These are phyloP conservation scores for Yamadazyma spencermartinsiae DNA, from an alignment of 1,139 yeast species.

Conservation along the genomic window DNA sequence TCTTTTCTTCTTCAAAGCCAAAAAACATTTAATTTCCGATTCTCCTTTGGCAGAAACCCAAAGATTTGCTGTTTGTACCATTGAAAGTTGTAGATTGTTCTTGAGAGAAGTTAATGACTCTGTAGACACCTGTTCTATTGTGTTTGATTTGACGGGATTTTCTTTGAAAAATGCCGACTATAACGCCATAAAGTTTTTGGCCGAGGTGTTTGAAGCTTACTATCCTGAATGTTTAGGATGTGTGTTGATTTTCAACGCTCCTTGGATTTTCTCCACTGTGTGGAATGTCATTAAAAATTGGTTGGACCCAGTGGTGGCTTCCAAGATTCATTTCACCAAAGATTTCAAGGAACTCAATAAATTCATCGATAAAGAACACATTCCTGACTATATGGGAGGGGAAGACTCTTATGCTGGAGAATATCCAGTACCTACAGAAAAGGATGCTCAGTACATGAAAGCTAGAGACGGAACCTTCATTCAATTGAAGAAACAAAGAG, in stretches of 20 bases:
- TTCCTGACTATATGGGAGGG: slow-evolving; percentile 46
- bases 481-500: slow-evolving; percentile 32
- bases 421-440: slow-evolving; percentile 32
- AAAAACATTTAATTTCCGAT: slow-evolving; percentile 42
- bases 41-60: slow-evolving; percentile 40
- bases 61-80: slow-evolving; percentile 38
- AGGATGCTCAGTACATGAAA: slow-evolving; percentile 27
- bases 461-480: slow-evolving; percentile 28
- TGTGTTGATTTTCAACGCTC: slow-evolving; percentile 45
- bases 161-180: slow-evolving; percentile 48
- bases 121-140: slow-evolving; percentile 39
- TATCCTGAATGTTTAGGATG: slow-evolving; percentile 49
- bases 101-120: slow-evolving; percentile 37
- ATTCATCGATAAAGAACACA: slow-evolving; percentile 32
- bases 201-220: slow-evolving; percentile 48
- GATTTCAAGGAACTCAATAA: slow-evolving; percentile 33
- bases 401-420: slow-evolving; percentile 27
- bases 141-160: slow-evolving; percentile 49
- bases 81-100: slow-evolving; percentile 43
- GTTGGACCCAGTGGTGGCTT: slow-evolving; percentile 48
- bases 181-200: slow-evolving; percentile 44
- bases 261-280: slow-evolving; percentile 50
- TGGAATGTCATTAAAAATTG: slow-evolving; percentile 49
- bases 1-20: slow-evolving; percentile 40
- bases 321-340: slow-evolving; percentile 47